Evolutionary conservation across 2,329 filamentous ascomycete species (phyloP).

Genomic region (Phoma sp.): DNA sequence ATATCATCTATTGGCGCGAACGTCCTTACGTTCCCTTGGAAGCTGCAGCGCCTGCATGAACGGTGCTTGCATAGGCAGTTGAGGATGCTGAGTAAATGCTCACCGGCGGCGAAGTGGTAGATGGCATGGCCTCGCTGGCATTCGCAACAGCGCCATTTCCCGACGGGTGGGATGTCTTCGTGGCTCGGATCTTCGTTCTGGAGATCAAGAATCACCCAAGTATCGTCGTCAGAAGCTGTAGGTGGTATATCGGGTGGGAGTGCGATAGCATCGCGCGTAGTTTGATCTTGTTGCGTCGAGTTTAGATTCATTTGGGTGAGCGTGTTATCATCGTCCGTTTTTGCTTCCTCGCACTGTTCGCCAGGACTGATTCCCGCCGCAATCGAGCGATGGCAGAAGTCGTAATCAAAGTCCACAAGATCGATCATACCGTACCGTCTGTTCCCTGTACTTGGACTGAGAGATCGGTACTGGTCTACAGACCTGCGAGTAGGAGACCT

Average conservation of each 20-base stretch:
- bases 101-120: conserved; percentile 4
- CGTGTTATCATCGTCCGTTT: background rate
- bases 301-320: too few relatives aligned
- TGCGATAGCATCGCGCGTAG: too few relatives aligned
- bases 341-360: background rate
- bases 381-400: background rate
- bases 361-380: too few relatives aligned
- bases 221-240: too few relatives aligned
- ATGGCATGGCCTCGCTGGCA: conserved; percentile 5
- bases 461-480: background rate
- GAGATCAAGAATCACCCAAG: background rate
- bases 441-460: background rate
- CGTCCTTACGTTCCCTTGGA: conserved; percentile 25
- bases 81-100: conserved; percentile 29
- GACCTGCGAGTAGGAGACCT: background rate
- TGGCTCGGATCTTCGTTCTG: background rate
- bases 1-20: conserved; percentile 39
- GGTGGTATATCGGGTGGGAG: too few relatives aligned
- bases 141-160: conserved; percentile 18
- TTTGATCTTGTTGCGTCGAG: too few relatives aligned
- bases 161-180: background rate
- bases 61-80: conserved; percentile 35
- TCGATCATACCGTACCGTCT: background rate
- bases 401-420: background rate
- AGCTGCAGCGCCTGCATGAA: conserved; percentile 31